Evolutionary conservation across 1,139 yeast species (phyloP).

Genomic region (Yamadazyma atlantica): DNA sequence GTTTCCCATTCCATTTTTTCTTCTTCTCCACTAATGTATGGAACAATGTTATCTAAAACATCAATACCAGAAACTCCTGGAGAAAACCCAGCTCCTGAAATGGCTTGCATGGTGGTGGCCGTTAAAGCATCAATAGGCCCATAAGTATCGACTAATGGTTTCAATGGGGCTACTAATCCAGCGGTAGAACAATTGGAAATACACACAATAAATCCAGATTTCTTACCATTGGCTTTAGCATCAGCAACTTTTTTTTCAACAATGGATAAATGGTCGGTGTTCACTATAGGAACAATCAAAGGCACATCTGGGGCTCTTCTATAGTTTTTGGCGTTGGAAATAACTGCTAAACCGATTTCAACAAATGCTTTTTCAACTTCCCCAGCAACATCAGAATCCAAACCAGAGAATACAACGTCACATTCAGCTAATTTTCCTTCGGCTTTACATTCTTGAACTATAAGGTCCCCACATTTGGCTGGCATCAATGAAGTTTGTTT

Average conservation of each 20-base stretch:
- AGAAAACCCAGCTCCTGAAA: conserved; percentile 97
- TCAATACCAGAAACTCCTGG: conserved; percentile 98
- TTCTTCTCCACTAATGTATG: conserved; percentile 95
- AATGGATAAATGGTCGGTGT: conserved; percentile 87
- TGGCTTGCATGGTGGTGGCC: conserved; percentile 93
- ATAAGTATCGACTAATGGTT: conserved; percentile 82
- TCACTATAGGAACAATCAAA: conserved; percentile 90
- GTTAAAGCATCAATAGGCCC: conserved; percentile 89
- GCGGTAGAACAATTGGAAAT: conserved; percentile 98
- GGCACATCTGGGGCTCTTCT: conserved; percentile 90
- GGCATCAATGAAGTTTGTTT: conserved; percentile 89
- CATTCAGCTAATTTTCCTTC: conserved; percentile 76
- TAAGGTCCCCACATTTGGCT: conserved; percentile 54
- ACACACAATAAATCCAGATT: conserved; percentile 83
- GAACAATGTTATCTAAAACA: conserved; percentile 89
- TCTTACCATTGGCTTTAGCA: conserved; percentile 52
- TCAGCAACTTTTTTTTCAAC: conserved; percentile 59
- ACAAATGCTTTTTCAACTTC: conserved; percentile 83
- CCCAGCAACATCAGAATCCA: conserved; percentile 93
- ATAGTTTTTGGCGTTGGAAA: conserved; percentile 95
- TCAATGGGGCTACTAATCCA: conserved; percentile 93
- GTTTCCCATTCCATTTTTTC: conserved; percentile 99
- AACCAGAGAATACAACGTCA: conserved; percentile 92
- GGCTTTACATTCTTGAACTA: conserved; percentile 76
- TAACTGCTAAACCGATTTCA: conserved; percentile 76